Base-by-base conservation (phyloP, 805 yeast species). In the Starmerella cellae region DNA sequence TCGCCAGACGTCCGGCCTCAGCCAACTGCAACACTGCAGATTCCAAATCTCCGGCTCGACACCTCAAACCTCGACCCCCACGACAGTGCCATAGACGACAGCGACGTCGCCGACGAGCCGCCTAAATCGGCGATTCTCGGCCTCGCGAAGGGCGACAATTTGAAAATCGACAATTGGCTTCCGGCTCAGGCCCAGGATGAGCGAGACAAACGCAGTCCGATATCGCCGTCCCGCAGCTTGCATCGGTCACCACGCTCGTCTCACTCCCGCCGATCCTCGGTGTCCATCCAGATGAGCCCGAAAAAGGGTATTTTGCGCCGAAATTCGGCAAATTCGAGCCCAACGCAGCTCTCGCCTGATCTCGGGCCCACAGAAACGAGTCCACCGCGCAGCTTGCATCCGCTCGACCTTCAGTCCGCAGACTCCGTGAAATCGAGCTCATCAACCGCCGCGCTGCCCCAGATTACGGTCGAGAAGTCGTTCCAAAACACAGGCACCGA, bases 51-150 rank as follows among this genome's bases (percentile, higher is more conserved):
- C 8, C 22, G 42, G 5, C 39, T 49, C 4, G 49, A 49, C 27
- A 48, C 52, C 14, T 34, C 53, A 0, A 42, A 48, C 10, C 33
- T 48, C 18, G 31, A 16, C 6, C 38, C 42, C 14, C 17, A 19
- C 4, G 20, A 19, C 5, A 8, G 13, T n/a, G 35, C 30, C n/a
- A 34, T 18, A 14, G 32, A 22, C n/a, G 42, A 16, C 10, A n/a
- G 21, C 2, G 19, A 26, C 21, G 33, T 28, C 17, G 38, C 11
- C 1, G 42, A 41, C 3, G 20, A 33, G 13, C 36, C 37, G 31
- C 53, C 53, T 5, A 29, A 40, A 20, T 42, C 52, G 1, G 53
- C 53, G 1, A 50, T 50, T 28, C 35, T 50, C 14, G 52, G 41
- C 16, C 30, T 50, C 9, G 50, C 50, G 3, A 28, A 30, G 20